Evolutionary conservation across 2,329 filamentous ascomycete species (phyloP), one percentile per base, ranked within the genome.

Genomic region (Scedosporium minutisporum): DNA sequence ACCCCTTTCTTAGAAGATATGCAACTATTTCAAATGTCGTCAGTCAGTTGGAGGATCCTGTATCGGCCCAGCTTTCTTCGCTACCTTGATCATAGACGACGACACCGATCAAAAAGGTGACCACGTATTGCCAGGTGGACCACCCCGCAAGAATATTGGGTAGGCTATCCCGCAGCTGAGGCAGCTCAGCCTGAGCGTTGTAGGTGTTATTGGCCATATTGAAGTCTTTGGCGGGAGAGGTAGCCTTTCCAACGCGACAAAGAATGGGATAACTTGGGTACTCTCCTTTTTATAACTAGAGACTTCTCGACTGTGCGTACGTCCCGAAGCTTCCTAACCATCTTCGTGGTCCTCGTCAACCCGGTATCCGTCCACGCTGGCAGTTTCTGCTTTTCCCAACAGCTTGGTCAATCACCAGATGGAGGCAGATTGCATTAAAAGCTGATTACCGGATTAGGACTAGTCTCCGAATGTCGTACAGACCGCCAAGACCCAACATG

Each of bases 1-100:
- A 76, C 14, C 85, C 84, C 67, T 88, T 88, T 27, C 79, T 76
- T 68, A 76, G 80, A 66, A 87, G 77, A 67, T 88, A 88, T 70
- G 80, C 80, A 65, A 81, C 85, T 87, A 65, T 2, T 63, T 2
- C 12, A 64, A 0, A 10, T 10, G 16, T 33, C 58, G 55, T 64
- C 64, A 64, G 10, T 42, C 42, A 5, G 61, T 10, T 12, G 16
- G 33, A 7, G 23, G 29, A 12, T 16, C 9, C 6, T 33, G 9
- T 12, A n/a, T 59, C 6, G 5, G n/a, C 9, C 29, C 27, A 38
- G 21, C 33, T 14, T 16, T 12, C 16, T 2, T 2, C 44, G 64
- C 55, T 69, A 73, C 75, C 64, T 71, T 79, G 77, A 57, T 80
- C 77, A 60, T 78, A 79, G 1, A 70, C 67, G 3, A 77, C 64